Conservation (phyloP, 768 basidiomycete species). For the Hypholoma fasciculare region DNA sequence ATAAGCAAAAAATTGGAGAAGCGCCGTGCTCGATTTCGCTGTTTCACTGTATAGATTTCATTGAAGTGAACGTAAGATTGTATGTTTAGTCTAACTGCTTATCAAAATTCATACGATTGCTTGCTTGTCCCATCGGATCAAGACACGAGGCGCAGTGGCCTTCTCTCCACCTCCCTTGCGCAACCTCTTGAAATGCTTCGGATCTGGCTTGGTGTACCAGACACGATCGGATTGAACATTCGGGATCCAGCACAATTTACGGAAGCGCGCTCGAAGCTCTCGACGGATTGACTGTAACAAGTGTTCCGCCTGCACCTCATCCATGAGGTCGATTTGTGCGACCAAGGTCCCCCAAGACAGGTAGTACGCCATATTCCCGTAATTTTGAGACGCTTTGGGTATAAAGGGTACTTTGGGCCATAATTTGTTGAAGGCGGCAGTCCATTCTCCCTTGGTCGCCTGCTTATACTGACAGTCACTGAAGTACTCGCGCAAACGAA, state of each 20-base stretch:
- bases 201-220: not conserved
- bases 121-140: not conserved
- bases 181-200: not conserved
- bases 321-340: not conserved
- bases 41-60: no score
- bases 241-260: not conserved
- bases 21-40: no score
- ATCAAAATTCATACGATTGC: not conserved
- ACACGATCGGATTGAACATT: not conserved
- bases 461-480: not conserved
- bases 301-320: not conserved
- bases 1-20: no score
- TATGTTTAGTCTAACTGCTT: no score
- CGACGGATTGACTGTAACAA: not conserved
- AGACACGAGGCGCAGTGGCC: not conserved
- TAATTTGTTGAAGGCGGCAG: not conserved
- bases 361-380: not conserved
- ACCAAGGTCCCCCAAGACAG: not conserved
- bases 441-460: not conserved
- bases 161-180: not conserved
- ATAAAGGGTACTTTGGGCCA: not conserved
- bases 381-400: not conserved
- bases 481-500: constrained; percentile 12
- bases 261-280: not conserved
- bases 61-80: no score